Evolutionary conservation across 2,329 filamentous ascomycete species (phyloP), one percentile per base, ranked within the genome.

Genomic region (Aurifilum marmelostoma): DNA sequence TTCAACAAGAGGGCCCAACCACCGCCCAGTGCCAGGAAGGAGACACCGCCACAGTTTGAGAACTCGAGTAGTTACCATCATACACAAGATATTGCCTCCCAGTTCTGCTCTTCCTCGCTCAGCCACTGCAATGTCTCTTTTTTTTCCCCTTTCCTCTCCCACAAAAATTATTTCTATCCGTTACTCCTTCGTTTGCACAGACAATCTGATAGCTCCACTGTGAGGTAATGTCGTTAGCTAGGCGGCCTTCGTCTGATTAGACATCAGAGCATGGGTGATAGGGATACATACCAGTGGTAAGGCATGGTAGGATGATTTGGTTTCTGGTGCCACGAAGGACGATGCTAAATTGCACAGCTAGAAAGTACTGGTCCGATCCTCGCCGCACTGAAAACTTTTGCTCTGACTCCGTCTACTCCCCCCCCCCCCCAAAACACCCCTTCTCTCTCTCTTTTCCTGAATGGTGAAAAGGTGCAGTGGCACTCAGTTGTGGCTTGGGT

Each of bases 61-160:
- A 41, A 47, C 37, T 62, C 24, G 21, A 43, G 24, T n/a, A 47
- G 9, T n/a, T 47, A 9, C 9, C 6, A 9, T 47, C 6, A 18
- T 21, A 43, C 4, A 62, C 18, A 41, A 62, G n/a, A 43, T 8
- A 29, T 4, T 34, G 4, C 34, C 34, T 34, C 34, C 2, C 37
- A n/a, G n/a, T 18, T 37, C n/a, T 62, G 24, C 59, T 43, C 29
- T 37, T 59, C n/a, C 56, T 59, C 5, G 56, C 24, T 59, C 56
- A 8, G 8, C 11, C 32, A 2, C 11, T n/a, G 11, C 56, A 32
- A 37, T 59, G 32, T n/a, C n/a, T n/a, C 7, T 6, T 7, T 24
- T 8, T 59, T 59, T 18, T 37, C 14, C 14, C n/a, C 37, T 62
- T n/a, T n/a, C n/a, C n/a, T n/a, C n/a, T n/a, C n/a, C n/a, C n/a